Evolutionary conservation across 805 yeast genomes (phyloP).

Genomic region (Metschnikowia shivogae): DNA sequence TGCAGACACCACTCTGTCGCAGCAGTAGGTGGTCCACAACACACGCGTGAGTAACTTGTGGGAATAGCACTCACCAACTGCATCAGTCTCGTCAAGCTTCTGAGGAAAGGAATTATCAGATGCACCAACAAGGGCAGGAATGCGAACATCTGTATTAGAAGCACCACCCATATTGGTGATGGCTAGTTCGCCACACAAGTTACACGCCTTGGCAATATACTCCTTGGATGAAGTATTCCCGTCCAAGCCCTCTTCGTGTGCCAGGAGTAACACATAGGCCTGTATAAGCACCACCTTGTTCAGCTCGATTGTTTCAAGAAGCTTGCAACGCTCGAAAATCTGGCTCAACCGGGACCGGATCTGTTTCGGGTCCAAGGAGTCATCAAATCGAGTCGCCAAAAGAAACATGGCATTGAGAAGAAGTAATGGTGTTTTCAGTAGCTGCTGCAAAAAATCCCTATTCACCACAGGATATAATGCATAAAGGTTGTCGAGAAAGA

Average conservation of each 20-base stretch:
- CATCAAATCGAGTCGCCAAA: conserved; percentile 1
- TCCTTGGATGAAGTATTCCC: conserved; percentile 3
- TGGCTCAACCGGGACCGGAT: neutral
- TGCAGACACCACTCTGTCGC: conserved; percentile 3
- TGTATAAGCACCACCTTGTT: conserved; percentile 5
- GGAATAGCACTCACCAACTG: neutral
- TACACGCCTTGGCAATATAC: conserved; percentile 3
- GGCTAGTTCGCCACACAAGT: conserved; percentile 5
- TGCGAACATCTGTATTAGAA: neutral
- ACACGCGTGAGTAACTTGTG: neutral
- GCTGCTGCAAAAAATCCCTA: neutral
- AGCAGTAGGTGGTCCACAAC: conserved; percentile 4
- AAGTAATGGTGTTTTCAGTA: neutral
- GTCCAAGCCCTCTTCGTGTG: conserved; percentile 3
- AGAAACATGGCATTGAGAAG: conserved; percentile 1
- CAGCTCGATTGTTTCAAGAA: conserved; percentile 3
- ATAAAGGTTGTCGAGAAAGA: neutral
- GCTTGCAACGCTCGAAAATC: conserved; percentile 1
- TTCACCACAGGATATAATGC: conserved; percentile 3
- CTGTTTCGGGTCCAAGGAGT: neutral
- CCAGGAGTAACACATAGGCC: neutral
- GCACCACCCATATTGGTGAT: conserved; percentile 1
- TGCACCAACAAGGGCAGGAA: neutral
- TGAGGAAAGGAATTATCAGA: too few relatives aligned
- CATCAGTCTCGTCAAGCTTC: too few relatives aligned